Percentiles rank a stretch among this genome's conserved stretches.
These are phyloP conservation scores for Cinnamomum chago DNA, from an alignment of 164 flowering plant genomes.

Conservation along the genomic window DNA sequence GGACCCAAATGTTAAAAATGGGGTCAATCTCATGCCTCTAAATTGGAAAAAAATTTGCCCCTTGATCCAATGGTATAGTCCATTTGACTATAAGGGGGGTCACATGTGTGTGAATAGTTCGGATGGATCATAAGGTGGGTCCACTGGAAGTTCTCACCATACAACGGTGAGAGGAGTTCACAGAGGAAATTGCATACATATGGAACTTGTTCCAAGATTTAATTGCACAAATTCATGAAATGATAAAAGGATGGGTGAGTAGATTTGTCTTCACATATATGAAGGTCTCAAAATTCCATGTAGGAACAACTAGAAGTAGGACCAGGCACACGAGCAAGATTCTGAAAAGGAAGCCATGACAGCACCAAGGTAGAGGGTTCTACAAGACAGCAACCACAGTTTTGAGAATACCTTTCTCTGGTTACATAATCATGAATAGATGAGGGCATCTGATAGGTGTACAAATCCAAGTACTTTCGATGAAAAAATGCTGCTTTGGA, in stretches of 20 bases:
- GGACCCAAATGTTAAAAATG: too few species aligned
- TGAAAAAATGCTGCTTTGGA: constrained; percentile 54
- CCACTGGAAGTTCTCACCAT: too few species aligned
- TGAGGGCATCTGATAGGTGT: constrained; percentile 39
- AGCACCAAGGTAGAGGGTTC: not conserved
- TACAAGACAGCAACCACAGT: not conserved
- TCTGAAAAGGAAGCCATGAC: not conserved
- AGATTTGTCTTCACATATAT: too few species aligned
- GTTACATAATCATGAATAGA: constrained; percentile 43
- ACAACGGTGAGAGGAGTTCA: too few species aligned
- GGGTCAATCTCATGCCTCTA: too few species aligned
- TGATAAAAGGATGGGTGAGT: not conserved
- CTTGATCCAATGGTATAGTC: too few species aligned
- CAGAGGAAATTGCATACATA: not conserved
- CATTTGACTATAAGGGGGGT: too few species aligned
- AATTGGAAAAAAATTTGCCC: too few species aligned
- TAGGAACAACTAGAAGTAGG: not conserved
- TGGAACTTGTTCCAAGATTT: not conserved
- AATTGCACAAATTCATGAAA: not conserved
- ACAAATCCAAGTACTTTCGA: constrained; percentile 42
- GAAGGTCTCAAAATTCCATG: not conserved
- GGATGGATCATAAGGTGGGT: too few species aligned
- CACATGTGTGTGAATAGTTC: too few species aligned
- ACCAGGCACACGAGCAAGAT: not conserved
- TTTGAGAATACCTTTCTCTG: constrained; percentile 32